These are phyloP conservation scores for Crithidia sp. DNA, from an alignment of 208 protist species.

Conservation along the genomic window DNA sequence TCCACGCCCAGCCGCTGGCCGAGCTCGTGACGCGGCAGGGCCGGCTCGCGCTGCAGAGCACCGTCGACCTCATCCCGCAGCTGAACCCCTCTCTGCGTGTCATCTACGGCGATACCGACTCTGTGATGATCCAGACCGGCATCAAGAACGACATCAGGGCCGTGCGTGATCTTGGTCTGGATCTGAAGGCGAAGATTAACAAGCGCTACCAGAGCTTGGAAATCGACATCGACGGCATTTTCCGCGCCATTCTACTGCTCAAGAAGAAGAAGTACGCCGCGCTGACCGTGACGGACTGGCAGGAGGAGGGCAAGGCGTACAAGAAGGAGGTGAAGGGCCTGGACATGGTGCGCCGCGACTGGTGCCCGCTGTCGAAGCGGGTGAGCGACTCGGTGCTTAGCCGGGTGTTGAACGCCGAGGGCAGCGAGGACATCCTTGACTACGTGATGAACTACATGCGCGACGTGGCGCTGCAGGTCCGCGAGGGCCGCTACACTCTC, in stretches of 20 bases:
- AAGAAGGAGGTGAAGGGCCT: slow-evolving; percentile 98
- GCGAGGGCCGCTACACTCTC: slow-evolving; percentile 73
- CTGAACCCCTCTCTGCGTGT: slow-evolving; percentile 90
- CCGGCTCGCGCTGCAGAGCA: slow-evolving; percentile 94
- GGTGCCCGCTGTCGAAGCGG: slow-evolving; percentile 97
- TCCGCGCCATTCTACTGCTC: slow-evolving; percentile 97
- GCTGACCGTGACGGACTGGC: slow-evolving; percentile 79
- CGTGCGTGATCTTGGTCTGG: slow-evolving; percentile 89
- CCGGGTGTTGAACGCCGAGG: slow-evolving; percentile 91
- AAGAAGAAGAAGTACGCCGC: slow-evolving; percentile 96
- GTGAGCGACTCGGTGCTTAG: slow-evolving; percentile 94
- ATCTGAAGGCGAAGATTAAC: slow-evolving; percentile 97
- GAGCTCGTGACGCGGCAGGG: slow-evolving; percentile 98
- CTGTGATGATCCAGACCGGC: slow-evolving; percentile 99
- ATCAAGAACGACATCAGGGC: slow-evolving; percentile 87
- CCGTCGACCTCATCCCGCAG: slow-evolving; percentile 94
- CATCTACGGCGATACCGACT: slow-evolving; percentile 99
- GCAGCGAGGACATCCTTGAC: slow-evolving; percentile 88
- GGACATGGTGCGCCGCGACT: slow-evolving; percentile 99
- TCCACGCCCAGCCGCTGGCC: slow-evolving; percentile 98
- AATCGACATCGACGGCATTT: slow-evolving; percentile 99
- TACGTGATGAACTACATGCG: slow-evolving; percentile 94
- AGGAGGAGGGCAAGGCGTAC: slow-evolving; percentile 64
- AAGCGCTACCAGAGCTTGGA: slow-evolving; percentile 97
- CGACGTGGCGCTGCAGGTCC: slow-evolving; percentile 76